These are phyloP conservation scores for Clavispora carvajalis DNA, from an alignment of 805 yeast genomes.

Conservation along the genomic window DNA sequence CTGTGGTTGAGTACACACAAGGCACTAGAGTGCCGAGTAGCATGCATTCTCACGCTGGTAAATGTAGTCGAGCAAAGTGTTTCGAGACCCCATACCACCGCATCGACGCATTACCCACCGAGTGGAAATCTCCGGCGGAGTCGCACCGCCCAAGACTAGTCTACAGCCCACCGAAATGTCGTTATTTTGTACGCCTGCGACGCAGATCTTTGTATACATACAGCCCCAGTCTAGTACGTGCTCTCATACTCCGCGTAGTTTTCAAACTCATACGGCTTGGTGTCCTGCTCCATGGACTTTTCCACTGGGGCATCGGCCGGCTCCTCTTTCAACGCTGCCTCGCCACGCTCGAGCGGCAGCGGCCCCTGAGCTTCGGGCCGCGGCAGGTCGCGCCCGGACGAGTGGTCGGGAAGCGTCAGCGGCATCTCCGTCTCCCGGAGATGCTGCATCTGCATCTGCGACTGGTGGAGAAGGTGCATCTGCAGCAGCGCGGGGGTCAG, in stretches of 20 bases:
- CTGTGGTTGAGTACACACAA: too few species aligned
- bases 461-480: slow-evolving; percentile 11
- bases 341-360: slow-evolving; percentile 4
- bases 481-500: slow-evolving; percentile 6
- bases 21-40: too few species aligned
- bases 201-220: background rate
- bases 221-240: slow-evolving; percentile 4
- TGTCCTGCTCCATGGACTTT: slow-evolving; percentile 1
- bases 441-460: slow-evolving; percentile 6
- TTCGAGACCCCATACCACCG: too few species aligned
- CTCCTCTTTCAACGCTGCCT: slow-evolving; percentile 1
- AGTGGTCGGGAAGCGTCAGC: background rate
- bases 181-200: background rate
- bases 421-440: background rate
- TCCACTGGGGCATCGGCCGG: background rate
- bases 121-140: too few species aligned
- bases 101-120: too few species aligned
- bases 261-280: slow-evolving; percentile 6
- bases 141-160: too few species aligned
- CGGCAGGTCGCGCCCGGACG: background rate
- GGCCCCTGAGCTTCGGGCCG: slow-evolving; percentile 2
- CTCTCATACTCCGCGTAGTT: slow-evolving; percentile 10
- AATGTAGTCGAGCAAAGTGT: too few species aligned
- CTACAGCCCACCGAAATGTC: background rate
- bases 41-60: too few species aligned